Evolutionary conservation across 164 flowering plant genomes (phyloP).

Genomic region (Vitis amurensis): DNA sequence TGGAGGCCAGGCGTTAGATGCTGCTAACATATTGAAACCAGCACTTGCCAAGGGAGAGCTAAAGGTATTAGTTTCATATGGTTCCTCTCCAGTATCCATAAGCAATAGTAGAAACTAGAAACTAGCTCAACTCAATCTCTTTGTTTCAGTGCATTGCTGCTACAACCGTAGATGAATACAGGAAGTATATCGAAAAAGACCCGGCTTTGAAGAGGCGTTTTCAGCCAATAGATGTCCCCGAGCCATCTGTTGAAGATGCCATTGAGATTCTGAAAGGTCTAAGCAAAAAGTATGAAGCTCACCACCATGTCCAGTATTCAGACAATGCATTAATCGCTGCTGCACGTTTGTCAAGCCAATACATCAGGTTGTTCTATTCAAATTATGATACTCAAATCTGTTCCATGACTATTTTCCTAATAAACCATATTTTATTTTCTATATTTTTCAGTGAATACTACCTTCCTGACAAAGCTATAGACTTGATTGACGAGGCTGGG

Average conservation of each 20-base stretch:
- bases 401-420: too few species aligned
- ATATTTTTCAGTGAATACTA: slow-evolving; percentile 13
- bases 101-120: neutral
- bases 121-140: neutral
- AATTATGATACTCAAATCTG: too few species aligned
- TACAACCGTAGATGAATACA: slow-evolving; percentile 3
- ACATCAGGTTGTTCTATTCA: slow-evolving; percentile 7
- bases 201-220: slow-evolving; percentile 22
- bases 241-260: slow-evolving; percentile 15
- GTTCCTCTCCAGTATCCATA: too few species aligned
- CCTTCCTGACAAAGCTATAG: slow-evolving; percentile 22
- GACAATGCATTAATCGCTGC: slow-evolving; percentile 17
- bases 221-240: slow-evolving; percentile 18
- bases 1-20: slow-evolving; percentile 13
- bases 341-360: slow-evolving; percentile 14
- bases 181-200: slow-evolving; percentile 17
- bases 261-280: slow-evolving; percentile 19
- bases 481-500: slow-evolving; percentile 23
- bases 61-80: neutral
- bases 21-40: slow-evolving; percentile 24
- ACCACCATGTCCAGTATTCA: slow-evolving; percentile 14
- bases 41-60: slow-evolving; percentile 25
- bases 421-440: too few species aligned
- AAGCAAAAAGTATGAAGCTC: slow-evolving; percentile 10
- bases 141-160: slow-evolving; percentile 23